Evolutionary conservation across 306 rosid species (phyloP), one percentile per base, ranked within the genome.

Genomic region (Aeschynomene evenia): DNA sequence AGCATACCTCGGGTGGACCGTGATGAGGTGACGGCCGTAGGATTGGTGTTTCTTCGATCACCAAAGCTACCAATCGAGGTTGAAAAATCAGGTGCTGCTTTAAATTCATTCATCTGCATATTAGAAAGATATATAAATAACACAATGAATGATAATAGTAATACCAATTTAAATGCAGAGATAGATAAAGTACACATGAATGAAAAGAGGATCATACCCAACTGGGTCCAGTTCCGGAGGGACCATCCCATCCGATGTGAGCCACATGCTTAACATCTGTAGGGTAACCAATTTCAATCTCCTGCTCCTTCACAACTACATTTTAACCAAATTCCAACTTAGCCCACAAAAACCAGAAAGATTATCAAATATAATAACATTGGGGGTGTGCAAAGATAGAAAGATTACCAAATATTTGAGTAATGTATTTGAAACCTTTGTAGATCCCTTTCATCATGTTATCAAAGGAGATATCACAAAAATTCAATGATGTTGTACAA

Each of bases 191-290:
- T 10, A 53, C 3, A 28, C 4, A 34, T 5, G 37, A 58, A 46
- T 61, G 3, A 58, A 51, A 20, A 18, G 2, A 46, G 34, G 23
- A 18, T 15, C 84, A 24, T 80, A 89, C 96, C 93, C 93, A 89
- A 69, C 65, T 81, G 3, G 96, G 92, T 40, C 85, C 87, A 45
- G 67, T 49, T 1, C 83, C 90, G 22, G 85, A 53, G 4, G 82
- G 79, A 53, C 82, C 82, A 20, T 87, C 92, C 91, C 84, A 81
- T 15, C 96, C 96, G 33, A 89, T 85, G 78, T 89, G 93, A 39
- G 92, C 87, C 80, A 89, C 92, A 56, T 89, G 96, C 77, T 87
- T 83, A 69, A 87, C 89, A 68, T 89, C 93, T 34, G 89, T 87
- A 1, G 96, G 96, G 57, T 45, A 51, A 72, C 96, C 93, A 67